Percentiles rank a stretch among this genome's conserved stretches.
phyloP scores from a whole-genome alignment of 495 filamentous ascomycete genomes.

The Neurospora sp. region DNA sequence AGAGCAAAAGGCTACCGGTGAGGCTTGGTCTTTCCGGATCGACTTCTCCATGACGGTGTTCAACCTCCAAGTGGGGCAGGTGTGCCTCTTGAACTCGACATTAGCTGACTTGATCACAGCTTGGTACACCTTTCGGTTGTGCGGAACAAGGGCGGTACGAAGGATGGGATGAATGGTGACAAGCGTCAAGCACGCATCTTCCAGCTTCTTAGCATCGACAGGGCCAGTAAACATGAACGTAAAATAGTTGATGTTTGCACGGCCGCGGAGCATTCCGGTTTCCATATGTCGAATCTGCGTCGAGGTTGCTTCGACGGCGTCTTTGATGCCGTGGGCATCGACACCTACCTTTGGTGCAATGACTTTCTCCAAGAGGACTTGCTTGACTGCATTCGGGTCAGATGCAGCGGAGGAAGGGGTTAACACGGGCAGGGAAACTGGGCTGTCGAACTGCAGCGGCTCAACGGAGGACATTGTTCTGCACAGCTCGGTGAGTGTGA shows the following conservation, averaged over 20 bases:
- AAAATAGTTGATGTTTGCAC: slow-evolving; percentile 35
- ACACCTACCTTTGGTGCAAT: slow-evolving; percentile 29
- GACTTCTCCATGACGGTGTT: slow-evolving; percentile 25
- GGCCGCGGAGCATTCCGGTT: slow-evolving; percentile 32
- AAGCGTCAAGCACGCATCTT: slow-evolving; percentile 30
- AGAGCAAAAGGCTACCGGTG: slow-evolving; percentile 25
- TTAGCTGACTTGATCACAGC: slow-evolving; percentile 29
- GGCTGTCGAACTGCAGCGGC: slow-evolving; percentile 2
- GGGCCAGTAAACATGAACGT: slow-evolving; percentile 32
- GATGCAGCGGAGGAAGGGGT: slow-evolving; percentile 4
- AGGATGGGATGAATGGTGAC: slow-evolving; percentile 33
- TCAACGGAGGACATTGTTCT: slow-evolving; percentile 17
- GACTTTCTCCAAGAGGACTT: slow-evolving; percentile 20
- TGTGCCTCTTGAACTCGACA: slow-evolving; percentile 30
- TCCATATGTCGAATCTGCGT: slow-evolving; percentile 36
- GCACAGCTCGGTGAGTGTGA: slow-evolving; percentile 31
- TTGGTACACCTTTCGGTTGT: slow-evolving; percentile 34
- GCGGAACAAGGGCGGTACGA: slow-evolving; percentile 33
- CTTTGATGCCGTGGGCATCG: slow-evolving; percentile 26
- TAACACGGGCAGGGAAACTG: neutral
- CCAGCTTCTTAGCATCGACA: slow-evolving; percentile 32
- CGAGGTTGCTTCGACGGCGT: slow-evolving; percentile 33
- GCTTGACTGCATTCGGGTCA: slow-evolving; percentile 13
- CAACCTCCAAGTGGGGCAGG: slow-evolving; percentile 34
- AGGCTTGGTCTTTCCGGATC: slow-evolving; percentile 30